Evolutionary conservation across 371 early-diverging fungal species (phyloP), one percentile per base, ranked within the genome.

Genomic region (Blastocladiella emersonii): DNA sequence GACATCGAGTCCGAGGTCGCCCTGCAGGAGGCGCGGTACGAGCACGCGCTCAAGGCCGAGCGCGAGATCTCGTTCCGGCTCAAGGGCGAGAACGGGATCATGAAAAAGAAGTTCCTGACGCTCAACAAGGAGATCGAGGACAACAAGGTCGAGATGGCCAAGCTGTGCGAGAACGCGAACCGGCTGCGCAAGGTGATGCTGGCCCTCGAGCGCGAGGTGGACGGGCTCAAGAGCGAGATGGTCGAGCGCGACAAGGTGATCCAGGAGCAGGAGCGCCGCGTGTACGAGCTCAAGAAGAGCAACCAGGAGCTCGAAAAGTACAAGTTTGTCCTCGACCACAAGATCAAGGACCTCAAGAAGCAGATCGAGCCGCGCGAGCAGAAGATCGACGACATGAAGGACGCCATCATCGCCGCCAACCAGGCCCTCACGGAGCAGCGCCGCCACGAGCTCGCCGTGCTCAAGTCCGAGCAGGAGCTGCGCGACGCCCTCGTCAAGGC

Each of bases 301-400:
- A 80, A 80, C 56, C 80, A 78, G 61, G 80, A 80, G 66, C 70
- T 80, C 21, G 80, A 80, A 65, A 80, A 80, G 69, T 80, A 76
- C 68, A 78, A 77, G 61, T 80, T 80, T 66, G 80, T 80, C 12
- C 70, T 80, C 19, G 80, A 80, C 51, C 74, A 76, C 67, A 76
- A 77, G 64, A 80, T 80, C 45, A 56, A 71, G 49, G 77, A 78
- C 67, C 65, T 80, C 30, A 68, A 70, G 48, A 74, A 74, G 63
- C 80, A 80, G 62, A 74, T 78, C 19, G 78, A 80, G 64, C 80
- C 80, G 41, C 41, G 75, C 21, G 77, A 80, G 61, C 55, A 63
- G 51, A 74, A 75, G 57, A 75, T 80, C 0, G 36, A 23, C 30
- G 60, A 64, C 43, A 34, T 59, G 37, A 8, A 15, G 30, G 30